These are phyloP conservation scores for Trypanosoma vivax DNA, from an alignment of 208 protist genomes.

Conservation along the genomic window DNA sequence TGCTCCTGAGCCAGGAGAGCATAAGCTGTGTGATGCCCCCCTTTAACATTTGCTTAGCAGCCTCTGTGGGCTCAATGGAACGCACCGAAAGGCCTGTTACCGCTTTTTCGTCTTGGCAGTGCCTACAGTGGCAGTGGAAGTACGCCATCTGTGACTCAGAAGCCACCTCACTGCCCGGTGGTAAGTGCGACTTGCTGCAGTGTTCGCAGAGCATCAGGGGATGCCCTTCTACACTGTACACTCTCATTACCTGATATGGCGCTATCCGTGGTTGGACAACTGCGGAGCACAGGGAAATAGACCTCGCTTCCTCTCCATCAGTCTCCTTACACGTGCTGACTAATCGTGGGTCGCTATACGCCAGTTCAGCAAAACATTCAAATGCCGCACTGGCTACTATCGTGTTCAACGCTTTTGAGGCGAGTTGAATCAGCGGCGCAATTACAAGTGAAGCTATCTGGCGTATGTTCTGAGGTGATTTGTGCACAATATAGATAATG, in stretches of 20 bases:
- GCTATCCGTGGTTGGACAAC: conserved; percentile 19
- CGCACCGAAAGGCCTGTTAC: conserved; percentile 14
- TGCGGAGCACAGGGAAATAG: conserved; percentile 20
- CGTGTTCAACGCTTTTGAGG: conserved; percentile 26
- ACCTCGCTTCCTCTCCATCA: conserved; percentile 1
- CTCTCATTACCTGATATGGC: conserved; percentile 47
- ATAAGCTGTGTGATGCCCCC: conserved; percentile 17
- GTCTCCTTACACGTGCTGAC: neutral
- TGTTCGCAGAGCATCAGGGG: conserved; percentile 37
- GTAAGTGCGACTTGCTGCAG: conserved; percentile 49
- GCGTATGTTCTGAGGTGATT: conserved; percentile 43
- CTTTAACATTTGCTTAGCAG: conserved; percentile 28
- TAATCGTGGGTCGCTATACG: conserved; percentile 49
- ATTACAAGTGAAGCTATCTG: conserved; percentile 37
- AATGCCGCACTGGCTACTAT: conserved; percentile 46
- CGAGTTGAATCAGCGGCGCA: conserved; percentile 29
- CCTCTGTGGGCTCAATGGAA: conserved; percentile 27
- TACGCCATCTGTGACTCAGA: conserved; percentile 43
- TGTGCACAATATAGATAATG: conserved; percentile 26
- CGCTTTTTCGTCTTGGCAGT: conserved; percentile 1
- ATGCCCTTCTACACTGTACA: conserved; percentile 26
- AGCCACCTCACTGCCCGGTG: conserved; percentile 12
- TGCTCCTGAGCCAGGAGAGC: conserved; percentile 22
- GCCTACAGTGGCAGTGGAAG: conserved; percentile 53
- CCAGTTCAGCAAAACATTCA: conserved; percentile 59